Evolutionary conservation across 352 stramenopile species (phyloP), one percentile per base, ranked within the genome.

Genomic region (Globisporangium ultimum): DNA sequence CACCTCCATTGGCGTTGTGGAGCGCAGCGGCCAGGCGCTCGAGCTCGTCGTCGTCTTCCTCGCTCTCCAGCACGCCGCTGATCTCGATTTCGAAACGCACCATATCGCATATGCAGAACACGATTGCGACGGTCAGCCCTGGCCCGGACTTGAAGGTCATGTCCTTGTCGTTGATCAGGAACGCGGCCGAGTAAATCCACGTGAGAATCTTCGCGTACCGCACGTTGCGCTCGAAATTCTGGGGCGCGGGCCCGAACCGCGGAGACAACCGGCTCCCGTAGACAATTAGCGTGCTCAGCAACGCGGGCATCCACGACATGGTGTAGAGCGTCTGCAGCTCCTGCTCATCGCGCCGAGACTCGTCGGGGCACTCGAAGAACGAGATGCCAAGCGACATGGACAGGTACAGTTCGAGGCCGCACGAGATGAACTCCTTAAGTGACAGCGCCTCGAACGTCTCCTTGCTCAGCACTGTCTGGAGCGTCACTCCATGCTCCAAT

Each of bases 51-150:
- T 80, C 71, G 32, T 56, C 53, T 12, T 49, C 58, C 21, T 82
- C 70, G 24, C 82, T 70, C 3, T 90, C 78, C 14, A 88, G 87
- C 36, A 92, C 66, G 6, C 74, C 49, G 36, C 81, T 74, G 70
- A 90, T 72, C 52, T 92, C 83, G 69, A 92, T 87, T 42, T 90
- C 58, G 60, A 88, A 90, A 49, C 83, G 83, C 28, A 72, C 72
- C 1, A 92, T 34, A 64, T 92, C 83, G n/a, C 76, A 71, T 8
- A 89, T 49, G 14, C 64, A 84, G 43, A 92, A 92, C 53, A 90
- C 65, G n/a, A 81, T 76, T 0, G 78, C 81, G 24, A 92, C 78
- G 55, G 81, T 70, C 22, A 92, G 68, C 32, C 70, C 80, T 13
- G 83, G 83, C 0, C 83, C 83, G 46, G 74, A 73, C 70, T 92